Evolutionary conservation across 495 filamentous ascomycete genomes (phyloP).

Genomic region (Saxophila tyrrhenica): DNA sequence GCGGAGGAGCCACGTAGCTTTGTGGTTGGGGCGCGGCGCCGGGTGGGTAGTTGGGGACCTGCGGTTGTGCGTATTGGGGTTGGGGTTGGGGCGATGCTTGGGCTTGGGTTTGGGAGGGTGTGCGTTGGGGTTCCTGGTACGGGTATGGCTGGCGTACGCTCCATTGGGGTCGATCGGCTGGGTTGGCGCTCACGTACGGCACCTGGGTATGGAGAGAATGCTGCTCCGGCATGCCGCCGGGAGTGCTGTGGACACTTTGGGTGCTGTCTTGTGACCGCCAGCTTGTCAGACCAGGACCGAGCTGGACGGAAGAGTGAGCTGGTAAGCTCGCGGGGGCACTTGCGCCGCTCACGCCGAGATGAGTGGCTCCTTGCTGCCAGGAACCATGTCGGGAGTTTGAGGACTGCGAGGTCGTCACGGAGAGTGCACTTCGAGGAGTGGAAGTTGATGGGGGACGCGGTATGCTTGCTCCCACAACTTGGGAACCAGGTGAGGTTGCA

Average conservation of each 20-base stretch:
- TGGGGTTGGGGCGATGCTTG: background rate
- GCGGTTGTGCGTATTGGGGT: conserved; percentile 1
- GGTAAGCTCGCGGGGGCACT: background rate
- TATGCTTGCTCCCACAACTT: conserved; percentile 3
- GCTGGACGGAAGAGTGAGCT: background rate
- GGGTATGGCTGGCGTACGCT: background rate
- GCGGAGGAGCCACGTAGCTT: background rate
- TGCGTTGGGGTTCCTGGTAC: background rate
- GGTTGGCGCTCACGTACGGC: background rate
- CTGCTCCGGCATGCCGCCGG: background rate
- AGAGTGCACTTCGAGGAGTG: conserved; percentile 4
- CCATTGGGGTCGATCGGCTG: background rate
- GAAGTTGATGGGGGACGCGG: conserved; percentile 8
- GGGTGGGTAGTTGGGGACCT: background rate
- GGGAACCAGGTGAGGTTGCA: conserved; percentile 2
- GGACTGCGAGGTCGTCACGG: conserved; percentile 6
- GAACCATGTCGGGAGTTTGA: conserved; percentile 13
- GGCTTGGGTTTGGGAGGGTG: background rate
- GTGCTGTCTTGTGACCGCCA: conserved; percentile 16
- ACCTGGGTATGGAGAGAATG: background rate
- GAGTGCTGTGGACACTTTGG: conserved; percentile 3
- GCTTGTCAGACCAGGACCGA: background rate
- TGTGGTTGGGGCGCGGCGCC: conserved; percentile 1
- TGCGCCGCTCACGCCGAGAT: background rate
- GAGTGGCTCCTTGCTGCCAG: conserved; percentile 7